Evolutionary conservation across 805 yeast genomes (phyloP), one percentile per base, ranked within the genome.

Genomic region (Candida golubevii): DNA sequence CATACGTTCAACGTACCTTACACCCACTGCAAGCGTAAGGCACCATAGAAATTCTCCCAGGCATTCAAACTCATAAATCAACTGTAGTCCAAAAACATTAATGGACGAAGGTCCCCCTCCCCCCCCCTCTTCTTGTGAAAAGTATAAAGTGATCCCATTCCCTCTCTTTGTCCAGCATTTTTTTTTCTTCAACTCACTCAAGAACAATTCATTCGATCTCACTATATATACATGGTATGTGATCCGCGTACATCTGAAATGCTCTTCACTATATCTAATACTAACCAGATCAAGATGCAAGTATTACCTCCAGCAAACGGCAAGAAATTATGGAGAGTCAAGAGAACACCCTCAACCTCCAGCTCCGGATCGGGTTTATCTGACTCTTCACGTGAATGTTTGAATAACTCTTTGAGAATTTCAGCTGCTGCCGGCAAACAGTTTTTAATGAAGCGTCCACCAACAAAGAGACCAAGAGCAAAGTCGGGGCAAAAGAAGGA

Each of bases 401-500:
- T 69, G 46, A 64, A 69, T 54, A 71, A 63, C 49, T 67, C 74
- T n/a, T 62, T 70, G 45, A 66, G 57, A 48, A 69, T 71, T 39
- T 56, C 71, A 42, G 69, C 74, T 42, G 32, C 32, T 14, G 71
- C 71, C 32, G 69, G 66, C 23, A 60, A 58, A 26, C 59, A 61
- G 46, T 67, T 60, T 50, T 49, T 61, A 35, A 58, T 57, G 34
- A 67, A 62, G 48, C 65, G 70, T 46, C 69, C 72, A 10, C 73
- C 74, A 13, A 61, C 62, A 43, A 68, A 62, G 51, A 67, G 75
- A 56, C 75, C 75, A 29, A 70, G 67, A 60, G 61, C 65, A 51
- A 65, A 61, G 55, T 74, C 74, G 7, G 75, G 75, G 4, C 65
- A 62, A 62, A 73, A 72, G 39, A 69, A 67, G 56, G 74, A 69